These are phyloP conservation scores for Aspergillus incahuasiensis DNA, from an alignment of 495 filamentous ascomycete genomes.

Conservation along the genomic window DNA sequence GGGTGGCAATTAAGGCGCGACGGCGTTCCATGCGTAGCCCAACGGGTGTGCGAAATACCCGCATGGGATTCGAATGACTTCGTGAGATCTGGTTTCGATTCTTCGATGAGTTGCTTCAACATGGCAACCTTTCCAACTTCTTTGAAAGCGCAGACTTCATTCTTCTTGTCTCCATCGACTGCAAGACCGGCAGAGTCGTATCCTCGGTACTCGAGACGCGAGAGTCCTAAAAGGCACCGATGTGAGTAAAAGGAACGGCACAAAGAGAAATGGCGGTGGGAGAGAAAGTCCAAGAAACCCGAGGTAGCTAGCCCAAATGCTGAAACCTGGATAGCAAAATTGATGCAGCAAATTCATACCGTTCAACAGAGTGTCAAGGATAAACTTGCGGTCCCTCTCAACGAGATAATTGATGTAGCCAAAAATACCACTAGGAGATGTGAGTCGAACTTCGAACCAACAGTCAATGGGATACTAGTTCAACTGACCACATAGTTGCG, in stretches of 20 bases:
- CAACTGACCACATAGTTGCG: conserved; percentile 35
- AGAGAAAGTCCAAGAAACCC: neutral
- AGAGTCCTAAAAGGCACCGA: conserved; percentile 53
- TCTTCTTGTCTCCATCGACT: conserved; percentile 97
- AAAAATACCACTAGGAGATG: conserved; percentile 79
- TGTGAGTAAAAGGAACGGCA: neutral
- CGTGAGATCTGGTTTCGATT: conserved; percentile 73
- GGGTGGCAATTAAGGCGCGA: conserved; percentile 96
- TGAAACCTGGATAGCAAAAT: neutral
- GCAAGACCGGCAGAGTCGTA: conserved; percentile 97
- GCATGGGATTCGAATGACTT: conserved; percentile 96
- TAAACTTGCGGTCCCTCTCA: conserved; percentile 93
- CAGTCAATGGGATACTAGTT: neutral
- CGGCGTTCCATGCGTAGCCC: conserved; percentile 95
- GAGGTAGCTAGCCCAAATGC: neutral
- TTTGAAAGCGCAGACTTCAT: conserved; percentile 95
- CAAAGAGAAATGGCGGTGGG: neutral
- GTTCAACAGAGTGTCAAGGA: conserved; percentile 93
- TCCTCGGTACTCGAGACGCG: conserved; percentile 88
- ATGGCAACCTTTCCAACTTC: conserved; percentile 98
- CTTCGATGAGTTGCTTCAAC: conserved; percentile 85
- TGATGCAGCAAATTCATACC: conserved; percentile 48
- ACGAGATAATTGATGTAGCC: conserved; percentile 90
- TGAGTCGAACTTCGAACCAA: neutral
- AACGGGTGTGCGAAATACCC: conserved; percentile 97